These are phyloP conservation scores for Plasmopara muralis DNA, from an alignment of 352 stramenopile genomes.

Conservation along the genomic window DNA sequence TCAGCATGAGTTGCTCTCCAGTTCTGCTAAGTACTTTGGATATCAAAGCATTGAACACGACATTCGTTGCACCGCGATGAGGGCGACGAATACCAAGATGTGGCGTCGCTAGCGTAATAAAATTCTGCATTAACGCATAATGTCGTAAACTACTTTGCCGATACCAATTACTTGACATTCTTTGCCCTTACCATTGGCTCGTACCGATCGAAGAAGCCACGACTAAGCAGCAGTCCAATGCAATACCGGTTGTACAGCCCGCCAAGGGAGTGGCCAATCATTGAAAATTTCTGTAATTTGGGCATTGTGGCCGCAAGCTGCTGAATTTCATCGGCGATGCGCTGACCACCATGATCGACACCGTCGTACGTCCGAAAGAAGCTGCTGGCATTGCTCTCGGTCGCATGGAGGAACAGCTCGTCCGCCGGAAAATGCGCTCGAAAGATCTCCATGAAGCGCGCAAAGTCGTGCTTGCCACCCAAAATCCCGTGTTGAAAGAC, in stretches of 20 bases:
- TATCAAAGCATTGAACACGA: conserved; percentile 55
- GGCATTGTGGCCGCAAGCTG: conserved; percentile 48
- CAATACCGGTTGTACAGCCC: conserved; percentile 77
- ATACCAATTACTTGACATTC: neutral
- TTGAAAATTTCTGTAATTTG: conserved; percentile 55
- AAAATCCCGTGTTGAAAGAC: conserved; percentile 68
- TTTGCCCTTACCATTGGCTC: conserved; percentile 50
- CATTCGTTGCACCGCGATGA: conserved; percentile 49
- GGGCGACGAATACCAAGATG: conserved; percentile 69
- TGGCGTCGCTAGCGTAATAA: conserved; percentile 71
- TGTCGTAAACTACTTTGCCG: conserved; percentile 3
- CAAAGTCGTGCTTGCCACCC: conserved; percentile 59
- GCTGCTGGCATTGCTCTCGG: conserved; percentile 40
- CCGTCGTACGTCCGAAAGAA: conserved; percentile 79
- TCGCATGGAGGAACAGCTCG: conserved; percentile 44
- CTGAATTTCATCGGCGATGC: conserved; percentile 67
- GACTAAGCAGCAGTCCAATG: conserved; percentile 51
- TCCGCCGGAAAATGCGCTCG: conserved; percentile 34
- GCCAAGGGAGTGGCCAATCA: conserved; percentile 73
- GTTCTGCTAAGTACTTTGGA: conserved; percentile 69
- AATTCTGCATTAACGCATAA: conserved; percentile 43
- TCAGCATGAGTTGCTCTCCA: conserved; percentile 54
- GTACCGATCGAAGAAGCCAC: conserved; percentile 63
- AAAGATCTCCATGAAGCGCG: conserved; percentile 49
- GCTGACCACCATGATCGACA: conserved; percentile 55